These are phyloP conservation scores for Yarrowia sp. DNA, from an alignment of 805 yeast species.

Conservation along the genomic window DNA sequence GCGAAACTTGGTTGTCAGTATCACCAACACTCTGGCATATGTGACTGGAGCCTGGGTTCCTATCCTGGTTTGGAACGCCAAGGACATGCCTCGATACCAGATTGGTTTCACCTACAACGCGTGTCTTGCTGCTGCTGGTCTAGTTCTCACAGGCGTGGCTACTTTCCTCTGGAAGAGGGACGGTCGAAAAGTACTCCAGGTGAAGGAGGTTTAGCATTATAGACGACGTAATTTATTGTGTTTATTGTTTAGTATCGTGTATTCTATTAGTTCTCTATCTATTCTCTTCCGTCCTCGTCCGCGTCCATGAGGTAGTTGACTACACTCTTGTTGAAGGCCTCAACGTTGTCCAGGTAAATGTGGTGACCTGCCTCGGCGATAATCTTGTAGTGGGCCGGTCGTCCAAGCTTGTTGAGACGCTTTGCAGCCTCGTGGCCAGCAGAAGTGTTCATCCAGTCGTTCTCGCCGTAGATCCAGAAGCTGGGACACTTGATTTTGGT, in stretches of 20 bases:
- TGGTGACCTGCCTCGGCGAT: constrained; percentile 72
- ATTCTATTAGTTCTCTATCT: background rate
- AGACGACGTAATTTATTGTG: no score
- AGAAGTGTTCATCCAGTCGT: constrained; percentile 61
- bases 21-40: constrained; percentile 7
- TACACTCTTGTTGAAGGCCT: constrained; percentile 47
- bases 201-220: background rate
- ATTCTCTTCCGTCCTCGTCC: background rate
- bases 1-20: constrained; percentile 3
- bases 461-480: constrained; percentile 82
- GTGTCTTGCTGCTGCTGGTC: background rate
- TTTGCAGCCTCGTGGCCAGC: constrained; percentile 43
- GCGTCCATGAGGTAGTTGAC: constrained; percentile 21
- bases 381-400: constrained; percentile 39
- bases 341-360: constrained; percentile 65
- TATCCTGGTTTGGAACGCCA: constrained; percentile 9
- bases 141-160: background rate
- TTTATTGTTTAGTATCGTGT: background rate
- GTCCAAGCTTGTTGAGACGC: constrained; percentile 35
- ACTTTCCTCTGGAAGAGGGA: constrained; percentile 4
- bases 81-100: constrained; percentile 22
- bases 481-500: constrained; percentile 58
- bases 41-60: constrained; percentile 20
- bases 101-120: constrained; percentile 19
- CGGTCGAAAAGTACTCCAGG: background rate